Base-by-base conservation (phyloP, 2,329 filamentous ascomycete genomes). In the Cadophora luteo-olivacea region DNA sequence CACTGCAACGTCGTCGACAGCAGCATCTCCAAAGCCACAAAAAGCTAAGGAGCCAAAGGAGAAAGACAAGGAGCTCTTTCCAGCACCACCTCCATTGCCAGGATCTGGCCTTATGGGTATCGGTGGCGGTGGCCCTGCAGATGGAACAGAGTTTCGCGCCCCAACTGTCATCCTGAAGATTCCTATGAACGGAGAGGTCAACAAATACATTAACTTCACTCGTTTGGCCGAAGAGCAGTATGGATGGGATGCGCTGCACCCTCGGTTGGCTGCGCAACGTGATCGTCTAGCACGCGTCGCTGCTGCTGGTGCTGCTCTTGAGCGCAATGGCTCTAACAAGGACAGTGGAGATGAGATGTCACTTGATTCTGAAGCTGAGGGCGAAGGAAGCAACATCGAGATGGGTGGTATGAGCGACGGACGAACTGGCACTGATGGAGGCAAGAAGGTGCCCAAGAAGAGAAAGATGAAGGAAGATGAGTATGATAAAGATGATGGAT, bases 191-290 rank as follows among this genome's bases (percentile, higher is more conserved):
- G 92, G 93, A 51, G 89, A 92, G 74, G 91, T 88, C 45, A 97
- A 97, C 79, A 93, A 95, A 73, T 95, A 97, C 70, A 89, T 99
- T 81, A 98, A 98, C 79, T 97, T 98, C 73, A 94, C 95, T 76
- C 92, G 93, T 55, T 85, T 98, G 80, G 96, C 97, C 12, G 93
- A 97, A 80, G 94, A 97, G 72, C 92, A 91, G 70, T 98, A 97
- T 78, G 96, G 96, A 29, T 97, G 95, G 85, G 94, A 97, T 70
- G 96, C 95, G 0, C 85, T 98, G 45, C 94, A 98, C 78, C 96
- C 96, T 36, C 91, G 94, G 8, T 86, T 97, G 70, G 96, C 96
- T 1, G 94, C 94, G 38, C 93, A 96, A 72, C 90, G 92, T 72
- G 93, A 97, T 75, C 91, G 93, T 66, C 91, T 97, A 74, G 91